These are phyloP conservation scores for Citrus medica DNA, from an alignment of 345 rosid species.

Conservation along the genomic window DNA sequence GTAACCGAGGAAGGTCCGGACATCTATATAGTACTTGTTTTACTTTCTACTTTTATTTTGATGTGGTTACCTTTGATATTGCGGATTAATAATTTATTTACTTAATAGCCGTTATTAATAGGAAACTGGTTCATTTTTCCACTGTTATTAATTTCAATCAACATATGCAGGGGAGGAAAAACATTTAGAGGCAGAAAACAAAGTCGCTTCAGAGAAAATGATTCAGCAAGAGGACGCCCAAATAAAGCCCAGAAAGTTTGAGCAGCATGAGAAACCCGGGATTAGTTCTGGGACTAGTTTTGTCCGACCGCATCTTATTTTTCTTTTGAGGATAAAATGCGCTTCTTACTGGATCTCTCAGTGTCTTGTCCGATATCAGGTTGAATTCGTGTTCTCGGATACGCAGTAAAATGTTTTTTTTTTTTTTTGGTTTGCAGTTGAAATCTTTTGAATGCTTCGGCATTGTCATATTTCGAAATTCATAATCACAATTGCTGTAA, in stretches of 20 bases:
- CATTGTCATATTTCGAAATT: too few relatives aligned
- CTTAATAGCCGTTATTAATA: too few relatives aligned
- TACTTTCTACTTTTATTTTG: background rate
- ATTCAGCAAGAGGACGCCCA: conserved; percentile 48
- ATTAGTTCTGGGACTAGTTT: conserved; percentile 1
- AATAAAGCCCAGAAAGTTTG: conserved; percentile 60
- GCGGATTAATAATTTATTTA: background rate
- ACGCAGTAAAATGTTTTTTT: background rate
- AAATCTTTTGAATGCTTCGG: background rate
- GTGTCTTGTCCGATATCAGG: background rate
- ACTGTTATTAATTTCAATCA: background rate
- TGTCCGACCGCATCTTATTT: background rate
- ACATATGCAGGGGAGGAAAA: conserved; percentile 66
- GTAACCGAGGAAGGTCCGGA: conserved; percentile 73
- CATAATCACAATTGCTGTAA: background rate
- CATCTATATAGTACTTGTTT: background rate
- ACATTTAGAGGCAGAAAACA: conserved; percentile 64
- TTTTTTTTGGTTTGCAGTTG: background rate
- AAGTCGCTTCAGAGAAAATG: conserved; percentile 45
- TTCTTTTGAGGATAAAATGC: too few relatives aligned
- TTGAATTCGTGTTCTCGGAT: background rate
- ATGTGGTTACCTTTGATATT: background rate
- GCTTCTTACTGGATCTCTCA: background rate
- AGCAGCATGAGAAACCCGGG: conserved; percentile 10
- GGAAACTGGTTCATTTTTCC: background rate